phyloP scores from a whole-genome alignment of 2,329 filamentous ascomycete genomes.

The Cordyceps cateniannulata region DNA sequence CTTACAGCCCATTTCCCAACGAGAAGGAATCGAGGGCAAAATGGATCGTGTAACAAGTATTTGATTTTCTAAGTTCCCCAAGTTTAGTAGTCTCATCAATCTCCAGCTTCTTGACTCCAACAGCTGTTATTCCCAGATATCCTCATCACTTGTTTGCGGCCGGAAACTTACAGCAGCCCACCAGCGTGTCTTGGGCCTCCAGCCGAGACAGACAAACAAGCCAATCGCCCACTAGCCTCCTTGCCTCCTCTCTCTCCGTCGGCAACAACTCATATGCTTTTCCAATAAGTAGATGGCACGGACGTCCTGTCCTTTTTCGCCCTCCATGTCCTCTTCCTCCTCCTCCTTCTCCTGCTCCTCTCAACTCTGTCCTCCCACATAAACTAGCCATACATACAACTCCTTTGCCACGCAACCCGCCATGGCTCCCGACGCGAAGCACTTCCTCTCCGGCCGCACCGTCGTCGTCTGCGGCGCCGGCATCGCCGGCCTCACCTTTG shows the following conservation, averaged over 20 bases:
- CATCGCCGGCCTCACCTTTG: conserved; percentile 33
- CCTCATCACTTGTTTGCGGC: too few relatives aligned
- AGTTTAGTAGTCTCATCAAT: too few relatives aligned
- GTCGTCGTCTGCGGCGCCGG: conserved; percentile 33
- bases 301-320: not conserved
- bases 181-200: too few relatives aligned
- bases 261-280: not conserved
- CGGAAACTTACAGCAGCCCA: too few relatives aligned
- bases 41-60: too few relatives aligned
- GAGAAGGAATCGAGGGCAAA: too few relatives aligned
- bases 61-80: too few relatives aligned
- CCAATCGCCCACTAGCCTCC: not conserved
- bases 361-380: not conserved
- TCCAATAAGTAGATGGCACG: not conserved
- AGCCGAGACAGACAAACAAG: not conserved
- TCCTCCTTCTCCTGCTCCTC: not conserved
- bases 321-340: not conserved
- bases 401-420: not conserved
- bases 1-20: too few relatives aligned
- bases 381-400: not conserved
- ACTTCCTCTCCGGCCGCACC: conserved; percentile 26
- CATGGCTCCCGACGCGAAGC: conserved; percentile 5
- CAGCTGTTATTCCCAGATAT: too few relatives aligned
- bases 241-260: not conserved
- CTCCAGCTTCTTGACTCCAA: too few relatives aligned